These are phyloP conservation scores for Colletotrichum eleusines DNA, from an alignment of 2,329 filamentous ascomycete species.

Conservation along the genomic window DNA sequence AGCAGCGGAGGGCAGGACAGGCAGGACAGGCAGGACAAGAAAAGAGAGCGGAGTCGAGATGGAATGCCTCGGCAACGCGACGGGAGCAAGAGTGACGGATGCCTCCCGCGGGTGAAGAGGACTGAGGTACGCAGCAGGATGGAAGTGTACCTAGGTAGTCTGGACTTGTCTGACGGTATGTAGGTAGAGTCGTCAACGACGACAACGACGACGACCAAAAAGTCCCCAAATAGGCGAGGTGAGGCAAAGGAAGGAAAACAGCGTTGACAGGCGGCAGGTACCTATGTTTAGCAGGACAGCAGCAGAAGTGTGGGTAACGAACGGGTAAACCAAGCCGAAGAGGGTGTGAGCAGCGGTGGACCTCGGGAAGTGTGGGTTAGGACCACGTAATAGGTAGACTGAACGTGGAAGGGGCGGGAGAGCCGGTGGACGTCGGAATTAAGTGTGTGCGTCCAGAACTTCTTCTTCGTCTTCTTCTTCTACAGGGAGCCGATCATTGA, in stretches of 20 bases:
- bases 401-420: not conserved
- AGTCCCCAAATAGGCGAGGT: not conserved
- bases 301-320: not conserved
- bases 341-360: constrained; percentile 15
- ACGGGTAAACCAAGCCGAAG: not conserved
- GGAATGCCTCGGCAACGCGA: constrained; percentile 4
- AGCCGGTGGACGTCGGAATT: constrained; percentile 31
- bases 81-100: constrained; percentile 10
- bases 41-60: constrained; percentile 10
- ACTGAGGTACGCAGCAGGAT: not conserved
- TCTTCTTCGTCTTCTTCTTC: constrained; percentile 3
- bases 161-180: no score
- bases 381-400: not conserved
- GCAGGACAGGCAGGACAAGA: not conserved
- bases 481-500: constrained; percentile 19
- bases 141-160: not conserved
- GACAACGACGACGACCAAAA: no score
- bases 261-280: constrained; percentile 4
- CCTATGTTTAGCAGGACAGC: not conserved
- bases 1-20: not conserved
- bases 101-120: not conserved
- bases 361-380: constrained; percentile 18
- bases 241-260: not conserved
- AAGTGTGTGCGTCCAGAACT: constrained; percentile 31
- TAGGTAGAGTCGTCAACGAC: no score